These are phyloP conservation scores for Cystobasidium onofrii DNA, from an alignment of 768 basidiomycete genomes.

Conservation along the genomic window DNA sequence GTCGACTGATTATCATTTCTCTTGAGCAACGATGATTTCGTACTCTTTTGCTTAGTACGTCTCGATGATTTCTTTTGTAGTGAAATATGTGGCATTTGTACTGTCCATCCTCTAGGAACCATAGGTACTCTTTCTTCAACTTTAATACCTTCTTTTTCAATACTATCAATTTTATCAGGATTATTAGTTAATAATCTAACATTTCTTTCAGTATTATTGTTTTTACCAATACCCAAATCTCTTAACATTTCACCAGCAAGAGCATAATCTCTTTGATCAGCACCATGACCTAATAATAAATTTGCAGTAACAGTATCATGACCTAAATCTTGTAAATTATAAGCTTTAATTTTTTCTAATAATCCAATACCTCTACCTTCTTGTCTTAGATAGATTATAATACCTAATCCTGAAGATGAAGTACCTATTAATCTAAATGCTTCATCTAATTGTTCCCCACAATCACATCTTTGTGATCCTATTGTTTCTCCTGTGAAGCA, in stretches of 20 bases:
- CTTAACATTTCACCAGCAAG: constrained; percentile 80
- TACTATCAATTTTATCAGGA: constrained; percentile 86
- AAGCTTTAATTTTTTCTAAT: constrained; percentile 88
- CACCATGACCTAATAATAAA: constrained; percentile 82
- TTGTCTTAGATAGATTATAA: constrained; percentile 88
- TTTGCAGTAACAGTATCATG: constrained; percentile 99
- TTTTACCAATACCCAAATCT: constrained; percentile 56
- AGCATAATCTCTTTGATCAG: constrained; percentile 88
- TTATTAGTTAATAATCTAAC: constrained; percentile 89
- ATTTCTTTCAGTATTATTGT: constrained; percentile 48
- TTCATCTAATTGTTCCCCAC: constrained; percentile 96
- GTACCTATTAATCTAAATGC: constrained; percentile 81
- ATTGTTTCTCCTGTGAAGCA: constrained; percentile 98
- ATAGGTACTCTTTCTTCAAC: constrained; percentile 82
- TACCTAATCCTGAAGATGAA: constrained; percentile 66
- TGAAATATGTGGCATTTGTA: background rate
- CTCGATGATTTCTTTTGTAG: background rate
- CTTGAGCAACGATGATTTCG: background rate
- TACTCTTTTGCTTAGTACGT: constrained; percentile 27
- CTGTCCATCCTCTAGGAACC: constrained; percentile 82
- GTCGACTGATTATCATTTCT: background rate
- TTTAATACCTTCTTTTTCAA: constrained; percentile 70
- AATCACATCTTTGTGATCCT: constrained; percentile 97
- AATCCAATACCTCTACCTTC: constrained; percentile 96
- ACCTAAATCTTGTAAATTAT: constrained; percentile 94